Percentiles rank a stretch among this genome's conserved stretches.
These are phyloP conservation scores for Mrakia frigida DNA, from an alignment of 768 basidiomycete species.

Conservation along the genomic window DNA sequence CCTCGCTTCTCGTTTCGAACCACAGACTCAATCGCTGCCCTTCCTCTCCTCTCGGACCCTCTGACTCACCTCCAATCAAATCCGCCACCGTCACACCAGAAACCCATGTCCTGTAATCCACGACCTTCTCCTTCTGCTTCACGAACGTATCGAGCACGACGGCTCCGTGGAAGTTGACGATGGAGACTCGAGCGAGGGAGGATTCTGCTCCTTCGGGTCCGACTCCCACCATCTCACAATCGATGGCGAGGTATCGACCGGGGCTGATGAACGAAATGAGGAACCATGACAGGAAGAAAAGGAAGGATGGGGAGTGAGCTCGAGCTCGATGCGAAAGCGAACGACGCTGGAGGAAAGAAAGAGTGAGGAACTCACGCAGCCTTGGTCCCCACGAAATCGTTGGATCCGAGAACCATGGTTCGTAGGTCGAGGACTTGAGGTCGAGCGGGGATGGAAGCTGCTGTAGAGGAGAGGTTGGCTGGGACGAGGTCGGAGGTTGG, in stretches of 20 bases:
- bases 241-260: conserved; percentile 73
- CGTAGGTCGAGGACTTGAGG: conserved; percentile 41
- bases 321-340: neutral
- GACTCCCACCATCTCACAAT: conserved; percentile 98
- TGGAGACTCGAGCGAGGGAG: conserved; percentile 76
- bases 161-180: conserved; percentile 83
- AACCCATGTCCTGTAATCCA: conserved; percentile 86
- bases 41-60: no score
- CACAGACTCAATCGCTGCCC: no score
- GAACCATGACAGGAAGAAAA: conserved; percentile 18
- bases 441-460: neutral
- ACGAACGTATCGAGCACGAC: conserved; percentile 80
- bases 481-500: conserved; percentile 11
- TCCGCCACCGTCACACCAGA: conserved; percentile 76
- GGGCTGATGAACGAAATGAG: conserved; percentile 47
- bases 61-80: conserved; percentile 57
- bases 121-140: conserved; percentile 73
- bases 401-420: conserved; percentile 41
- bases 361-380: conserved; percentile 37
- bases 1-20: neutral
- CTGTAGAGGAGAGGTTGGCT: conserved; percentile 16
- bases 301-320: neutral
- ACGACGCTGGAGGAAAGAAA: neutral
- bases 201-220: conserved; percentile 76
- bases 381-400: conserved; percentile 39